These are phyloP conservation scores for Epichloe sibirici DNA, from an alignment of 2,329 filamentous ascomycete genomes.

Conservation along the genomic window DNA sequence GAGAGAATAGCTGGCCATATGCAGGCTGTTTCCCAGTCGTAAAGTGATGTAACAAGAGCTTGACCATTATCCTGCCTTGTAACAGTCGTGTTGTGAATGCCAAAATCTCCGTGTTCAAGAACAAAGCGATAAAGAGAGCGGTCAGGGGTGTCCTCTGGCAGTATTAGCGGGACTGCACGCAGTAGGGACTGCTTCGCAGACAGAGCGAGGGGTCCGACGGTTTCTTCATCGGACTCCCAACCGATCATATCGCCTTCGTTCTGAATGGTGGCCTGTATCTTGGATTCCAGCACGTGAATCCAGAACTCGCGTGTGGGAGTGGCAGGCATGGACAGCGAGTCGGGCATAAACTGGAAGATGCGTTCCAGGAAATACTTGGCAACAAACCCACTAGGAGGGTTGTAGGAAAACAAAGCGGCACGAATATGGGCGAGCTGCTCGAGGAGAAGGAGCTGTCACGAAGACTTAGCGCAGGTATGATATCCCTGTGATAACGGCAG, in stretches of 20 bases:
- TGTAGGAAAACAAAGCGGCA: constrained; percentile 11
- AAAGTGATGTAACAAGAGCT: constrained; percentile 16
- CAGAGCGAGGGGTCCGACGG: constrained; percentile 5
- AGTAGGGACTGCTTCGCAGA: constrained; percentile 16
- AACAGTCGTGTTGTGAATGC: constrained; percentile 19
- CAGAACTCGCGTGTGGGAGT: constrained; percentile 19
- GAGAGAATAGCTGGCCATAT: constrained; percentile 20
- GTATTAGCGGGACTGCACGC: constrained; percentile 13
- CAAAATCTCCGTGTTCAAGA: constrained; percentile 22
- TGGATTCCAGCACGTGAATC: constrained; percentile 13
- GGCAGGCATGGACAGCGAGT: constrained; percentile 6
- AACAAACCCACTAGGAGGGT: constrained; percentile 8
- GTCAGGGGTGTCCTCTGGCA: constrained; percentile 7
- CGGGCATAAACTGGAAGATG: not conserved
- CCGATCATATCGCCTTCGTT: constrained; percentile 8
- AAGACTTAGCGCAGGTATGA: no score
- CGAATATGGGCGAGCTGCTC: constrained; percentile 10
- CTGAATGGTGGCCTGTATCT: constrained; percentile 18
- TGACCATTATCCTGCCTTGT: constrained; percentile 1
- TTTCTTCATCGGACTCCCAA: not conserved
- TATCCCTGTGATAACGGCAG: no score
- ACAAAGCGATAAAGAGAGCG: constrained; percentile 17
- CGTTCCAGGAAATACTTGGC: constrained; percentile 7
- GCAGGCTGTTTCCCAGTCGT: constrained; percentile 19
- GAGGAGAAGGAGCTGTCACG: constrained; percentile 5